Evolutionary conservation across 306 rosid species (phyloP).

Genomic region (Trifolium repens): DNA sequence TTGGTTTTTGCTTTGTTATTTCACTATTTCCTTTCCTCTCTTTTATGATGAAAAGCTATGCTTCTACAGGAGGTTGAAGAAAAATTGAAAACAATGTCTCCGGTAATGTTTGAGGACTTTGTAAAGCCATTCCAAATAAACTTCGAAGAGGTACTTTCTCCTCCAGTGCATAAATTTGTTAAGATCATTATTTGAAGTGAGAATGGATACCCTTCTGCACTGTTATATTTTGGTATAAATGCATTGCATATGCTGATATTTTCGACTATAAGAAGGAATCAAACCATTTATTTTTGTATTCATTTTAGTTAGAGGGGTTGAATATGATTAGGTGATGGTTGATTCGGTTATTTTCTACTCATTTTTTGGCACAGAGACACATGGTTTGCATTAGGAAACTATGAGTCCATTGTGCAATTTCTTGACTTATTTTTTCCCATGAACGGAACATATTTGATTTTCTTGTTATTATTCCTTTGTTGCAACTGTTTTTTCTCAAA

Average conservation of each 20-base stretch:
- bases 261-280: background rate
- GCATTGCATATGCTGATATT: background rate
- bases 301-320: background rate
- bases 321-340: background rate
- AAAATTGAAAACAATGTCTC: constrained; percentile 72
- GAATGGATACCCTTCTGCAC: background rate
- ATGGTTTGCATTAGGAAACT: background rate
- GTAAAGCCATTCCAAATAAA: constrained; percentile 81
- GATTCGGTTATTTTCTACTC: background rate
- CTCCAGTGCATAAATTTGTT: background rate
- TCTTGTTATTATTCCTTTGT: background rate
- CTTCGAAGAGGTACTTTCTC: constrained; percentile 68
- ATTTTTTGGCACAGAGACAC: background rate
- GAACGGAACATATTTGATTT: background rate
- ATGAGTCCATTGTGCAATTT: background rate
- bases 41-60: constrained; percentile 11
- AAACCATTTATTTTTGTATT: background rate
- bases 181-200: no score
- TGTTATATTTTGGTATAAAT: background rate
- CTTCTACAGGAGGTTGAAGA: constrained; percentile 77
- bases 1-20: constrained; percentile 6
- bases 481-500: background rate
- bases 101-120: constrained; percentile 88
- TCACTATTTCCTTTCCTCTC: constrained; percentile 20
- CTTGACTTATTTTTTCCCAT: background rate